Base-by-base conservation (phyloP, 164 flowering plant species). In the Annona squamosa region DNA sequence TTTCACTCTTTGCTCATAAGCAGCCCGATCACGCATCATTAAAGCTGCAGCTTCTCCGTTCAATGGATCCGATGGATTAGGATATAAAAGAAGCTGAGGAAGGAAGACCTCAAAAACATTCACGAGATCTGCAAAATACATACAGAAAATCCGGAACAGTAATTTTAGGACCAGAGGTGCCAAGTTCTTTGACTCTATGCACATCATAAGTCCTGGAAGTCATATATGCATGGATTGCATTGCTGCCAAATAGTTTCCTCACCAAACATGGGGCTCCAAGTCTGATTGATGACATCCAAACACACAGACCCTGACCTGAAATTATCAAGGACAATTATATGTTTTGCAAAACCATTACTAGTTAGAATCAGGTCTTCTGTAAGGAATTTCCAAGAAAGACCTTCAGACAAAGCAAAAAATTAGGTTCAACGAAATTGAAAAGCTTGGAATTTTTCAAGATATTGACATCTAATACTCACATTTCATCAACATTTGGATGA, bases 231-330 rank as follows among this genome's bases (percentile, higher is more conserved):
- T 48, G 48, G 52, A 67, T 18, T 43, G 66, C 63, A 43, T 26
- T 63, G 42, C 47, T 12, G 37, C 42, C 16, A 66, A 13, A 4
- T 13, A 26, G 56, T 18, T 70, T 3, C 5, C 48, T 80, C 87
- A 94, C 98, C 98, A 75, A 94, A 94, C 97, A 94, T 94, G 47
- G 98, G 98, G 81, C 97, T 94, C 98, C 98, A 94, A 2, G 97
- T 89, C 81, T 94, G 97, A 77, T 92, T 94, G 81, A 94, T 91
- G 63, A 94, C 98, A 84, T 94, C 98, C 75, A 94, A 84, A 76
- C 98, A 94, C 72, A 94, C 97, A 46, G 98, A 94, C 45, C 98
- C 98, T 45, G 98, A 94, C 93, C 98, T 94, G 91, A 81, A 85
- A 83, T 56, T 46, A 41, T 46, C 59, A 12, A 62, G 72, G 65